These are phyloP conservation scores for Mycena chlorophos DNA, from an alignment of 768 basidiomycete genomes.

Conservation along the genomic window DNA sequence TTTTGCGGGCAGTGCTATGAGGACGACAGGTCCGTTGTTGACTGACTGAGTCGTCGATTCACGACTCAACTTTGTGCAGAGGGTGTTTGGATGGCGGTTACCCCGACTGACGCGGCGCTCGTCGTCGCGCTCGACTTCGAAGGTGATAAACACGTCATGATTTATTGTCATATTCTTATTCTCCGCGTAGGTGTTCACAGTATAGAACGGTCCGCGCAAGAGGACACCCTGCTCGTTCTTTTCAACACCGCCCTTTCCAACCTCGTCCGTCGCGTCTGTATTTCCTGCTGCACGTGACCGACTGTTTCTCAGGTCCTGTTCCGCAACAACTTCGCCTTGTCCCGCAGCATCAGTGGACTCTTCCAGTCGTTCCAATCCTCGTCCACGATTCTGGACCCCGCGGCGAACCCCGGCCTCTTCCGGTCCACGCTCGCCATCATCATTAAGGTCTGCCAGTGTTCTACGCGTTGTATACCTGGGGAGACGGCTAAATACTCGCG, in stretches of 20 bases:
- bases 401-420: constrained; percentile 57
- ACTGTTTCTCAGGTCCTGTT: constrained; percentile 49
- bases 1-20: constrained; percentile 65
- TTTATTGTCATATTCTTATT: not conserved
- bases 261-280: constrained; percentile 37
- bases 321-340: constrained; percentile 65
- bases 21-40: constrained; percentile 47
- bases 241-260: constrained; percentile 70
- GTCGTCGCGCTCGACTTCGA: constrained; percentile 67
- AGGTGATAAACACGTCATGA: constrained; percentile 36
- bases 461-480: not conserved
- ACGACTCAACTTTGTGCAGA: constrained; percentile 30
- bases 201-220: constrained; percentile 63
- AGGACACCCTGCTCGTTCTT: constrained; percentile 61
- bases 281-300: not conserved
- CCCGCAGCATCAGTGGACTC: constrained; percentile 58
- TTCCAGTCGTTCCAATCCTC: constrained; percentile 65
- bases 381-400: constrained; percentile 58
- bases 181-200: constrained; percentile 52
- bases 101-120: constrained; percentile 54
- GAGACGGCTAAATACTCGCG: not conserved
- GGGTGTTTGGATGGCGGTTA: constrained; percentile 69
- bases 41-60: not conserved
- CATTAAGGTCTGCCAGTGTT: constrained; percentile 50
- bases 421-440: constrained; percentile 60